A percentile compares a stretch with the other conserved stretches of the same genome.
Evolutionary conservation across 805 yeast species (phyloP).

Genomic region (Saccharomyces eubayanus): DNA sequence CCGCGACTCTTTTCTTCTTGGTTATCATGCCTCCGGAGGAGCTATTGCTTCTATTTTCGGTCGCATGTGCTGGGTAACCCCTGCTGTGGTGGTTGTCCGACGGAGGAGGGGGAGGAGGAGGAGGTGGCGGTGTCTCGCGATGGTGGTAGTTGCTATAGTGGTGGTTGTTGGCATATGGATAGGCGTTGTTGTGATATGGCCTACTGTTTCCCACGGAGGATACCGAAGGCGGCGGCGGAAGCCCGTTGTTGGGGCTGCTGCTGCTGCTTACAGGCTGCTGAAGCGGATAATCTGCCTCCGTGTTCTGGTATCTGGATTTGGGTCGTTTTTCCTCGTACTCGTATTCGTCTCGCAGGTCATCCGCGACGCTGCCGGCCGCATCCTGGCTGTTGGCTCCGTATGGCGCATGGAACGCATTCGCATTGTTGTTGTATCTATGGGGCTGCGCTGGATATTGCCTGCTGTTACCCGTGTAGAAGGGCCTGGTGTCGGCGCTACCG

Average conservation of each 20-base stretch:
- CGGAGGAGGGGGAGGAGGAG: conserved; percentile 1
- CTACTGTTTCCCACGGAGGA: background rate
- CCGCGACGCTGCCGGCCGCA: background rate
- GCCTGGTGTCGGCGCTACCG: background rate
- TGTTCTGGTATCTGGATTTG: background rate
- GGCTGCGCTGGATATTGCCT: background rate
- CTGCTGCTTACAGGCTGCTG: background rate
- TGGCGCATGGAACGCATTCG: background rate
- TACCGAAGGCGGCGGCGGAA: background rate
- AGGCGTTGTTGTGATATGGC: background rate
- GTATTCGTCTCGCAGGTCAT: background rate
- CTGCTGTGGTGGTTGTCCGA: background rate
- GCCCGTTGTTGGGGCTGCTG: background rate
- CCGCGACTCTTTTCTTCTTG: conserved; percentile 3
- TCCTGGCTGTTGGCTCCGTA: background rate
- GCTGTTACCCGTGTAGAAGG: background rate
- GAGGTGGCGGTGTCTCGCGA: background rate
- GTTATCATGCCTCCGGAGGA: background rate
- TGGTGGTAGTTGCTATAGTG: conserved; percentile 1
- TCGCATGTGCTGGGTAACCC: background rate
- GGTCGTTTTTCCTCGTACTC: background rate
- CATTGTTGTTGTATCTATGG: background rate
- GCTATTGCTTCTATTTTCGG: background rate
- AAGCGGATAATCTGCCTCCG: background rate
- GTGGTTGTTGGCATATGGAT: background rate